Evolutionary conservation across 2,329 filamentous ascomycete genomes (phyloP).

Genomic region (Fusarium kyushuense): DNA sequence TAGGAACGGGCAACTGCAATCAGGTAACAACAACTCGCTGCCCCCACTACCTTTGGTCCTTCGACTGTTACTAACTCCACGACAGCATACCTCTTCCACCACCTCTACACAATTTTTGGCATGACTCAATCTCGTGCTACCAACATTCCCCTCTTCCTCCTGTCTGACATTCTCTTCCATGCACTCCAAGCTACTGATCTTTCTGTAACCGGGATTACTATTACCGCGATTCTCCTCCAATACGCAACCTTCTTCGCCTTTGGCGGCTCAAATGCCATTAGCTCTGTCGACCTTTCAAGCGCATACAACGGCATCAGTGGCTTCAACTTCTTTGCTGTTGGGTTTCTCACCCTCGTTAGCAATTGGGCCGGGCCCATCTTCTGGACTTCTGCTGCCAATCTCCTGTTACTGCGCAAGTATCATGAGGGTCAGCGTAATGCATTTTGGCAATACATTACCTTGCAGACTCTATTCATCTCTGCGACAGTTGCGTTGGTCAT

Average conservation of each 20-base stretch:
- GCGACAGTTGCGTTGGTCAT: slow-evolving; percentile 79
- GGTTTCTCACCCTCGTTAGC: slow-evolving; percentile 82
- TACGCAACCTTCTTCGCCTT: slow-evolving; percentile 89
- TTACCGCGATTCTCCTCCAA: slow-evolving; percentile 80
- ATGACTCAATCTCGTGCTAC: slow-evolving; percentile 87
- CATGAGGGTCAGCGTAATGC: slow-evolving; percentile 46
- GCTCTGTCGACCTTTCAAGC: slow-evolving; percentile 92
- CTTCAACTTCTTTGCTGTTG: slow-evolving; percentile 86
- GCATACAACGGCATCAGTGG: slow-evolving; percentile 91
- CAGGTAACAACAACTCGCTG: slow-evolving; percentile 44
- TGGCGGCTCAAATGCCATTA: slow-evolving; percentile 93
- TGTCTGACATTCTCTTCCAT: slow-evolving; percentile 73
- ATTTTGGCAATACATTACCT: slow-evolving; percentile 66
- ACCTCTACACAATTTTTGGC: slow-evolving; percentile 81
- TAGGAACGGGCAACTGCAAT: slow-evolving; percentile 42
- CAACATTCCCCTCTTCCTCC: slow-evolving; percentile 86
- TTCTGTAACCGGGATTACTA: slow-evolving; percentile 69
- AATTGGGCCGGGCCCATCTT: slow-evolving; percentile 95
- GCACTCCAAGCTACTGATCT: slow-evolving; percentile 63
- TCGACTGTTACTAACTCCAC: slow-evolving; percentile 17
- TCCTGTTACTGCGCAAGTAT: slow-evolving; percentile 64
- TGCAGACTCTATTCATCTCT: slow-evolving; percentile 78
- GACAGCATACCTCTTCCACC: slow-evolving; percentile 66
- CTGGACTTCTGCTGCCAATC: slow-evolving; percentile 78
- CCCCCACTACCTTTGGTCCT: neutral